Percentiles rank a stretch among this genome's conserved stretches.
Evolutionary conservation across 2,329 filamentous ascomycete genomes (phyloP).

Genomic region (Neonectria punicea): DNA sequence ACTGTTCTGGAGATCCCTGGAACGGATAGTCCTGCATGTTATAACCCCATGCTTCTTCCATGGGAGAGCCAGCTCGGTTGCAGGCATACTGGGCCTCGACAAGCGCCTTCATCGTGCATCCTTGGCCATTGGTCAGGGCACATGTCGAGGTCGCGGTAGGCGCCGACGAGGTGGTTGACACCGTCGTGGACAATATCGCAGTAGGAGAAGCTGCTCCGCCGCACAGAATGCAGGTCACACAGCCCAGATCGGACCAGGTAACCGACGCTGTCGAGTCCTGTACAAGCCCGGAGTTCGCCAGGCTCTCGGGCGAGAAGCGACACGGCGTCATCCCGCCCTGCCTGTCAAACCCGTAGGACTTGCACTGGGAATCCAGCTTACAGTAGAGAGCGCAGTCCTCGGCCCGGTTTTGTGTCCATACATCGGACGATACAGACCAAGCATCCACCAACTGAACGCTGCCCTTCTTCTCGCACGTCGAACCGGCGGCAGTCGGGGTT

Average conservation of each 20-base stretch:
- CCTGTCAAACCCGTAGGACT: slow-evolving; percentile 27
- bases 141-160: slow-evolving; percentile 14
- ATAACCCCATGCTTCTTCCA: slow-evolving; percentile 18
- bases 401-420: slow-evolving; percentile 14
- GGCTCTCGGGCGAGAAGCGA: slow-evolving; percentile 11
- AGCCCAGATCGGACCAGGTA: slow-evolving; percentile 26
- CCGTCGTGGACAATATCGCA: background rate
- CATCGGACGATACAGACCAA: background rate
- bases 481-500: slow-evolving; percentile 9
- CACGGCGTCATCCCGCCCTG: slow-evolving; percentile 9
- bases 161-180: slow-evolving; percentile 4
- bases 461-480: slow-evolving; percentile 24
- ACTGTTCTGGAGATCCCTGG: slow-evolving; percentile 25
- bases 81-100: slow-evolving; percentile 3
- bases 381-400: slow-evolving; percentile 35
- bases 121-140: slow-evolving; percentile 22
- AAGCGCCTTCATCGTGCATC: slow-evolving; percentile 16
- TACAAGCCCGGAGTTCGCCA: slow-evolving; percentile 12
- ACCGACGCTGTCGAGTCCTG: background rate
- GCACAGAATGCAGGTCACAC: slow-evolving; percentile 26
- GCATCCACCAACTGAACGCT: slow-evolving; percentile 12
- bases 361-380: slow-evolving; percentile 15
- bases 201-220: background rate
- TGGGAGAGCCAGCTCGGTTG: slow-evolving; percentile 15
- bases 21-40: slow-evolving; percentile 14